These are phyloP conservation scores for Pseudotsuga menziesii DNA, from an alignment of 75 land plant species.

Conservation along the genomic window DNA sequence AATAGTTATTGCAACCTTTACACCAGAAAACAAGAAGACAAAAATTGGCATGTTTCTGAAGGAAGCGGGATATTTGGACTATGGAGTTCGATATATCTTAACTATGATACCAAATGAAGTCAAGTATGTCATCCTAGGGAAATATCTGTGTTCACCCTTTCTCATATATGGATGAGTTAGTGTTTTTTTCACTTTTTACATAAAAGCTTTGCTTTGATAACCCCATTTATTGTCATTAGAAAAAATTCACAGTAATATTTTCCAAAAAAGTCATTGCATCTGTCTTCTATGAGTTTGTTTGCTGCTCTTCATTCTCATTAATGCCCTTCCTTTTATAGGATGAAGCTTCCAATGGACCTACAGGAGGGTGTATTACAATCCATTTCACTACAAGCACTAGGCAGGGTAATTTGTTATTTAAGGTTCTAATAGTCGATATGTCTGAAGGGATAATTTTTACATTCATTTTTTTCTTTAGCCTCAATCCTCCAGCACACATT, in stretches of 20 bases:
- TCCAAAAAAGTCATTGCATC: neutral
- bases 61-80: constrained; percentile 67
- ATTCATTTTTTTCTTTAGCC: neutral
- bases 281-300: neutral
- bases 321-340: constrained; percentile 24
- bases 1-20: neutral
- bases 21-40: constrained; percentile 48
- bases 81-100: constrained; percentile 57
- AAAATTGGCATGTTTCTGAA: constrained; percentile 64
- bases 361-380: constrained; percentile 53
- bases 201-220: neutral
- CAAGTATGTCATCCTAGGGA: constrained; percentile 29
- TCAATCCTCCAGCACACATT: neutral
- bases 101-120: constrained; percentile 44
- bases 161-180: neutral
- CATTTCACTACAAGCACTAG: constrained; percentile 72
- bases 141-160: neutral
- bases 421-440: neutral
- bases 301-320: neutral
- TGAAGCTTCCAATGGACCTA: constrained; percentile 59
- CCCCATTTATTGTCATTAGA: neutral
- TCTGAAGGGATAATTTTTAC: neutral
- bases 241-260: neutral
- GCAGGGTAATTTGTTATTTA: constrained; percentile 41
- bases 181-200: neutral